Evolutionary conservation across 495 filamentous ascomycete genomes (phyloP), one percentile per base, ranked within the genome.

Genomic region (Elaphomyces granulatus): DNA sequence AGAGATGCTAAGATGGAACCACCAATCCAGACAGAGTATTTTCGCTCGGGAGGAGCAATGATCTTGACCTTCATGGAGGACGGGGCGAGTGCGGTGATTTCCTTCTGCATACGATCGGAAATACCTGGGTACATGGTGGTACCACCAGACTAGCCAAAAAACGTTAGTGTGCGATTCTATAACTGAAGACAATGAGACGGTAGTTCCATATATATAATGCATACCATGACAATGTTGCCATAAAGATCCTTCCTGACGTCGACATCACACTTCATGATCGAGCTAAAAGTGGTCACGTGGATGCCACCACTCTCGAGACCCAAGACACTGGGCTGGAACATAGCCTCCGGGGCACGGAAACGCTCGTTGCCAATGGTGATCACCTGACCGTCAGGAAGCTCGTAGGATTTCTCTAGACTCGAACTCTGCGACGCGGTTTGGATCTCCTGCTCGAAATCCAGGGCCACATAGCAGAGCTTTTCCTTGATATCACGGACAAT

Each of bases 81-180:
- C 54, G 90, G 90, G 53, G 90, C 90, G 66, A 98, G 83, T 55
- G 92, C 83, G 58, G 88, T 96, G 70, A 98, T 98, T 75, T 98
- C 90, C 83, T 98, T 98, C 73, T 98, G 90, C 90, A 98, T 98
- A 81, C 90, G 92, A 76, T 98, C 90, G 65, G 87, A 93, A 72
- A 98, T 94, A 87, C 90, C 90, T 49, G 90, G 90, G 75, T 98
- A 98, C 87, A 94, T 95, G 62, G 87, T 94, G 55, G 87, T 94
- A 72, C 87, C 87, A 78, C 87, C 87, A 74, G 87, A 94, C 81
- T 90, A 59, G 34, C 41, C n/a, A 15, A 16, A 32, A 41, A 50
- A 26, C 33, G 52, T 38, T 36, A 26, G 36, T 30, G 23, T 18
- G 15, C 28, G 23, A 20, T 37, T 19, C 16, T 17, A 32, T 9